A percentile compares a stretch with the other conserved stretches of the same genome.
These are phyloP conservation scores for Trichophyton verrucosum DNA, from an alignment of 2,329 filamentous ascomycete genomes.

Conservation along the genomic window DNA sequence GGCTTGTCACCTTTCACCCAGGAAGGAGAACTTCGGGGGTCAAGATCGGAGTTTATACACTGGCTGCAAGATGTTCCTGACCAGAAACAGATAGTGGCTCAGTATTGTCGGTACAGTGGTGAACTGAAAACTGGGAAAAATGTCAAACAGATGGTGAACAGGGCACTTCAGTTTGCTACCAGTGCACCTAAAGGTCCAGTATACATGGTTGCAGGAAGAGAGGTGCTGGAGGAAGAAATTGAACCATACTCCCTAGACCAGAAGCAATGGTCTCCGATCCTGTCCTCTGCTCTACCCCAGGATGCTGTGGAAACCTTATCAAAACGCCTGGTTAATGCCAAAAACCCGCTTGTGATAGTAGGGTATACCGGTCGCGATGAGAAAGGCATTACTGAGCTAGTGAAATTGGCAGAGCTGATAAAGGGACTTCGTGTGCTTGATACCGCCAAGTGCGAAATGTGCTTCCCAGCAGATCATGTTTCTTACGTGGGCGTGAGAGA, in stretches of 20 bases:
- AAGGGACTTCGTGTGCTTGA: slow-evolving; percentile 41
- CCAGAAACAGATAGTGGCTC: slow-evolving; percentile 64
- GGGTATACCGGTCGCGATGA: slow-evolving; percentile 40
- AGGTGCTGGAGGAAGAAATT: slow-evolving; percentile 78
- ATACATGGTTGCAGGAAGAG: slow-evolving; percentile 64
- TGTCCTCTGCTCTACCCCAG: slow-evolving; percentile 49
- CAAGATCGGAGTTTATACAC: slow-evolving; percentile 72
- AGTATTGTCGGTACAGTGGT: slow-evolving; percentile 73
- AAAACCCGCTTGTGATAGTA: slow-evolving; percentile 38
- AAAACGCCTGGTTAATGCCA: slow-evolving; percentile 34
- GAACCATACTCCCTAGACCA: slow-evolving; percentile 58
- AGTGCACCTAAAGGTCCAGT: slow-evolving; percentile 68
- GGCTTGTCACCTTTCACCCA: slow-evolving; percentile 64
- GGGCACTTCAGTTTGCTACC: slow-evolving; percentile 68
- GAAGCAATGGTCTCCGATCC: slow-evolving; percentile 56
- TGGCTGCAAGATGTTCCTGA: slow-evolving; percentile 79
- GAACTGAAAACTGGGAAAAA: slow-evolving; percentile 78
- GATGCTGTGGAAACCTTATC: slow-evolving; percentile 35
- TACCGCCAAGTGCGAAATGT: slow-evolving; percentile 42
- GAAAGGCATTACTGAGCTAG: slow-evolving; percentile 33
- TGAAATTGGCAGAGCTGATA: slow-evolving; percentile 36
- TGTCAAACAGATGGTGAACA: slow-evolving; percentile 79
- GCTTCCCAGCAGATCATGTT: slow-evolving; percentile 36
- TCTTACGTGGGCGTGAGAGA: slow-evolving; percentile 59
- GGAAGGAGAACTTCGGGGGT: slow-evolving; percentile 64